phyloP scores from a whole-genome alignment of 371 early-diverging fungal species.

The Mortierella sp. region DNA sequence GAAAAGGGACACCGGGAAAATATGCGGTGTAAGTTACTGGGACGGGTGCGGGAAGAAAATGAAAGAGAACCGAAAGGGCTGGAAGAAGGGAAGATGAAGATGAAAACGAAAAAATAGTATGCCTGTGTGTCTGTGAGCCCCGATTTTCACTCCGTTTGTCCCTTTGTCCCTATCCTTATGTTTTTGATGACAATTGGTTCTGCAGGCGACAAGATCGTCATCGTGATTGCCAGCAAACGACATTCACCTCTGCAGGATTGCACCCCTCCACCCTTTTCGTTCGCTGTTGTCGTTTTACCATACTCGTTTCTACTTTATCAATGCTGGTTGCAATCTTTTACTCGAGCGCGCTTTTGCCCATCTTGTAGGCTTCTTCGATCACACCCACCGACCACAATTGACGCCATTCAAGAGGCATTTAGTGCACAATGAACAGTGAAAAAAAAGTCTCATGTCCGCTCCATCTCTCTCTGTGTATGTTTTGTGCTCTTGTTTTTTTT shows the following conservation, averaged over 20 bases:
- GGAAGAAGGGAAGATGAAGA: not conserved
- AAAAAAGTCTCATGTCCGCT: slow-evolving; percentile 1
- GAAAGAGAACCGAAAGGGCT: not conserved
- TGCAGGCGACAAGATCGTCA: not conserved
- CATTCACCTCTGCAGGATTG: not conserved
- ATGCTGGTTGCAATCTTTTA: not conserved
- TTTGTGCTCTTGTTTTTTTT: not conserved
- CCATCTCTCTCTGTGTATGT: not conserved
- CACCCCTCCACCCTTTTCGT: not conserved
- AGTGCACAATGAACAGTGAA: not conserved
- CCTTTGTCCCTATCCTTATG: not conserved
- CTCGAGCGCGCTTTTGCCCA: not conserved
- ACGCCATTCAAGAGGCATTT: not conserved
- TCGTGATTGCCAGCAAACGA: not conserved
- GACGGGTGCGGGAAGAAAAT: not conserved
- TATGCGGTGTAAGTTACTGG: not conserved
- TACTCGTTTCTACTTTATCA: not conserved
- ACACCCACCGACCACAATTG: not conserved
- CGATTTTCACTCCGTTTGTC: not conserved
- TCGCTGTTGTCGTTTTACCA: not conserved
- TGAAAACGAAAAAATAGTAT: not conserved
- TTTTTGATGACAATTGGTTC: not conserved
- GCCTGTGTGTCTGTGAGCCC: slow-evolving; percentile 8
- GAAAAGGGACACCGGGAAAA: slow-evolving; percentile 24
- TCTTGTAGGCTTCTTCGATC: not conserved